Percentiles rank a stretch among this genome's conserved stretches.
These are phyloP conservation scores for Crotalaria pallida DNA, from an alignment of 306 rosid genomes.

Conservation along the genomic window DNA sequence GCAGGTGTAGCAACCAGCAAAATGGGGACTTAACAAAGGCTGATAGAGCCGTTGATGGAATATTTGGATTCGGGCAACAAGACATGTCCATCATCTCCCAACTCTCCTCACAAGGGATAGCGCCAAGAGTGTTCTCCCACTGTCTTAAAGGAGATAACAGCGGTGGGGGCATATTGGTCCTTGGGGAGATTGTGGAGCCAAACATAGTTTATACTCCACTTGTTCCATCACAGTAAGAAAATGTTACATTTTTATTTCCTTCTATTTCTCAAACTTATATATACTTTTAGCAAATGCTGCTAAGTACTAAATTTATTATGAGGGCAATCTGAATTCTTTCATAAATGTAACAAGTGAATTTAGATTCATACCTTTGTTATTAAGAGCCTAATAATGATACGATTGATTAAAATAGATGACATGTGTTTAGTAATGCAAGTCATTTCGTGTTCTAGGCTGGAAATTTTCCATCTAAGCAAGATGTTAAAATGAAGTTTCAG, in stretches of 20 bases:
- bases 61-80: conserved; percentile 95
- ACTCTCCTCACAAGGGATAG: conserved; percentile 77
- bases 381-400: neutral
- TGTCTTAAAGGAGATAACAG: conserved; percentile 82
- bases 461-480: neutral
- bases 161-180: conserved; percentile 94
- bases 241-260: neutral
- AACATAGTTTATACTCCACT: conserved; percentile 82
- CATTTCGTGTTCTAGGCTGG: neutral
- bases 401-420: neutral
- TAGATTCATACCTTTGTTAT: neutral
- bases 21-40: conserved; percentile 87
- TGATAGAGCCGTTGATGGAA: conserved; percentile 92
- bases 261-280: neutral
- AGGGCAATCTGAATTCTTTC: conserved; percentile 4
- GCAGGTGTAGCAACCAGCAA: conserved; percentile 86
- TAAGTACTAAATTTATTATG: neutral
- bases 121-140: conserved; percentile 87
- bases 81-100: conserved; percentile 81
- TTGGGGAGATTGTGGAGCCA: conserved; percentile 90
- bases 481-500: neutral
- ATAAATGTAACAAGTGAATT: neutral
- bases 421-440: neutral
- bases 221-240: conserved; percentile 70
- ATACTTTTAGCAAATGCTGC: neutral